Evolutionary conservation across 306 rosid species (phyloP).

Genomic region (Trifolium pratense): DNA sequence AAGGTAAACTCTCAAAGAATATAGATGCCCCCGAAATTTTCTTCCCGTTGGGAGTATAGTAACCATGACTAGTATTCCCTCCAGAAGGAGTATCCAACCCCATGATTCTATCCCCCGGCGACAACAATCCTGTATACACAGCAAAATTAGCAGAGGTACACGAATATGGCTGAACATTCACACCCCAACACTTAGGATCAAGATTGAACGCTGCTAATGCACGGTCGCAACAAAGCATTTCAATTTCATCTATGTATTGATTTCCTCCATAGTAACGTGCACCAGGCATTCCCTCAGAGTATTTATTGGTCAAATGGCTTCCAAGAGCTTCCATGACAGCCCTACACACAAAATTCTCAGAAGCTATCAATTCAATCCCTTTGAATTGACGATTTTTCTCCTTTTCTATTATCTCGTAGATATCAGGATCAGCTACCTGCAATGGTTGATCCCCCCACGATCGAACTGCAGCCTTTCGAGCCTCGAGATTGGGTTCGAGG

Average conservation of each 20-base stretch:
- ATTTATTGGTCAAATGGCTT: constrained; percentile 87
- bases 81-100: constrained; percentile 97
- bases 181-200: constrained; percentile 79
- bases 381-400: constrained; percentile 77
- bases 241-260: constrained; percentile 83
- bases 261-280: constrained; percentile 85
- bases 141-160: constrained; percentile 95
- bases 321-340: constrained; percentile 96
- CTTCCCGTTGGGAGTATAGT: constrained; percentile 84
- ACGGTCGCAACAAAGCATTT: constrained; percentile 77
- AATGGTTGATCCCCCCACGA: constrained; percentile 77
- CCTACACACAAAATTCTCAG: constrained; percentile 85
- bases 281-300: constrained; percentile 93
- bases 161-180: constrained; percentile 91
- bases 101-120: constrained; percentile 91
- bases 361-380: constrained; percentile 89
- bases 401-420: constrained; percentile 75
- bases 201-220: constrained; percentile 77
- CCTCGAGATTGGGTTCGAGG: constrained; percentile 59
- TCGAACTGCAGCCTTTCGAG: constrained; percentile 63
- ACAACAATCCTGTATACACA: constrained; percentile 78
- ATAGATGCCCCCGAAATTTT: constrained; percentile 86
- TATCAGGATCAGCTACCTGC: constrained; percentile 67
- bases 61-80: constrained; percentile 96
- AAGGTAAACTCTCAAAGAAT: constrained; percentile 89